A percentile compares a stretch with the other conserved stretches of the same genome.
phyloP scores from a whole-genome alignment of 1,139 yeast species.

The Waltiozyma sp. region DNA sequence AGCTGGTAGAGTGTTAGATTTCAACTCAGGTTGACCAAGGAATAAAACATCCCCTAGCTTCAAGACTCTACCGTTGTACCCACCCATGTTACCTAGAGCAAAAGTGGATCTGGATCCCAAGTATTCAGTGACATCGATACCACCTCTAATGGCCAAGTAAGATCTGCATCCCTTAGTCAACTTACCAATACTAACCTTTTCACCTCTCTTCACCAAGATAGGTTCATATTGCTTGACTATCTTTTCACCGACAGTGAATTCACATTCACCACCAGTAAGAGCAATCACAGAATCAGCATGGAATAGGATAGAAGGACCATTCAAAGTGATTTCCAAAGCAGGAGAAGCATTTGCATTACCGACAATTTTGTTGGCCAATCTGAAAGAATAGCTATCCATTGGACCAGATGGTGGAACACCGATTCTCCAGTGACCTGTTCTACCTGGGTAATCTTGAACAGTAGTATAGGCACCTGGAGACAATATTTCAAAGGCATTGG shows the following conservation, averaged over 20 bases:
- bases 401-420: constrained; percentile 99
- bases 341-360: constrained; percentile 79
- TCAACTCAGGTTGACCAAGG: constrained; percentile 64
- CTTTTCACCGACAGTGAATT: constrained; percentile 54
- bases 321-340: constrained; percentile 80
- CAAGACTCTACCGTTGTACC: constrained; percentile 84
- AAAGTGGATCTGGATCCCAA: constrained; percentile 95
- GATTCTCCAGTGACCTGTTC: constrained; percentile 77
- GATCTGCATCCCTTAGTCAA: constrained; percentile 76
- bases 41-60: constrained; percentile 88
- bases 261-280: constrained; percentile 74
- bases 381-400: constrained; percentile 87
- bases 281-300: constrained; percentile 72
- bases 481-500: constrained; percentile 74
- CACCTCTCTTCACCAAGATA: constrained; percentile 58
- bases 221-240: constrained; percentile 62
- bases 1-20: constrained; percentile 58
- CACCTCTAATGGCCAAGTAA: constrained; percentile 83
- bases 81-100: constrained; percentile 91
- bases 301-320: constrained; percentile 77
- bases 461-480: constrained; percentile 92
- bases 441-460: constrained; percentile 93
- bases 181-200: constrained; percentile 71
- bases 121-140: constrained; percentile 88
- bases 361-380: constrained; percentile 81